Evolutionary conservation across 164 flowering plant genomes (phyloP), one percentile per base, ranked within the genome.

Genomic region (Litsea cubeba): DNA sequence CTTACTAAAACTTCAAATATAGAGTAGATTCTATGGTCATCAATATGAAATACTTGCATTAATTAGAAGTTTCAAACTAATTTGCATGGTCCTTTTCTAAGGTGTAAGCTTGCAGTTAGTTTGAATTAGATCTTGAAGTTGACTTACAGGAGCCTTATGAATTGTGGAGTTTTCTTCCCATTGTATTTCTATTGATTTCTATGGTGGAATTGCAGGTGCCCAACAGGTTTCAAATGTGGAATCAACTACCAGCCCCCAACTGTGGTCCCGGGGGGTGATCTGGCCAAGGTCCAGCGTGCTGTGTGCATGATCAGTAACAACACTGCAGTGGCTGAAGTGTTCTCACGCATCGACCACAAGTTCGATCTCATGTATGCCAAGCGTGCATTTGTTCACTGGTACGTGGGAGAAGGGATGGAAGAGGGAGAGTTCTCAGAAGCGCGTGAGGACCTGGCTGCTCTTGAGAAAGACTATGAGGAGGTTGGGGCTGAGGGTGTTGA

Each of bases 271-370:
- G 92, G 93, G 1, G 95, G 92, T 23, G 93, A 91, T 77, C 91
- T 91, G 35, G 95, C 95, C 50, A 87, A 76, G 84, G 93, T 89
- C 76, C 88, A 89, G 82, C 87, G 93, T 40, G 95, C 95, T 18
- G 95, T 91, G n/a, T 91, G 95, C 80, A 91, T 91, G 95, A 91
- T 91, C 70, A 91, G 95, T 81, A 91, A 91, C 85, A 91, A 89
- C 83, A 91, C 95, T 2, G 95, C 95, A 4, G 92, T 91, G 25
- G 93, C 91, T 1, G 93, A 91, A 79, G 95, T 91, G 30, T 91
- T 91, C 71, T 77, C 88, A 23, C 74, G 91, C 62, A 91, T 91
- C 10, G 88, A 89, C 76, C 88, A 85, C 82, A 91, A 91, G 69
- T 91, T 91, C 22, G 95, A 91, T 78, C 92, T 90, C 69, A 90